Base-by-base conservation (phyloP, 495 filamentous ascomycete species). In the Daldinia caldariorum region DNA sequence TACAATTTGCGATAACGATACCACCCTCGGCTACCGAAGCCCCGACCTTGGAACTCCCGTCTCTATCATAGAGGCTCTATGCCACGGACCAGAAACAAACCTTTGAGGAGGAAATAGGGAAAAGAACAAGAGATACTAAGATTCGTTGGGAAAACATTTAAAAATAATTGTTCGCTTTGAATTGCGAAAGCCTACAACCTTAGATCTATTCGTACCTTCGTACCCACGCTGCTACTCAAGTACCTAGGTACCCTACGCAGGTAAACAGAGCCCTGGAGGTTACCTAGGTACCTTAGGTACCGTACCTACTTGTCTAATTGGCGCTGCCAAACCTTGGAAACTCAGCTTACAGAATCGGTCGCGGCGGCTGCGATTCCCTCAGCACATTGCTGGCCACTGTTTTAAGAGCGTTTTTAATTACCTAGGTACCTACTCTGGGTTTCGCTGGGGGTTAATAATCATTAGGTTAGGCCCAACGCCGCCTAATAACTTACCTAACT, bases 21-120 rank as follows among this genome's bases (percentile, higher is more conserved):
- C 22, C 14, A 31, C 13, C 49, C 31, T 67, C 31, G 29, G 57
- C 29, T 45, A 18, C 37, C 57, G 64, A 61, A 61, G 9, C 12
- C 49, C 35, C 51, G 53, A 39, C n/a, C 39, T 32, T 54, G 18
- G 49, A 53, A 14, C 26, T n/a, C n/a, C n/a, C n/a, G n/a, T n/a
- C 47, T 50, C 43, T 62, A 26, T 26, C 26, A 26, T 26, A 26
- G 26, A 26, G 26, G 26, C 34, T 35, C 6, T 35, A 61, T 62
- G 58, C 34, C 34, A 58, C 58, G 45, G 18, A 12, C 14, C 26
- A 57, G 34, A 31, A 47, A 18, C 14, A 34, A 39, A 29, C 22
- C 55, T 6, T 9, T 47, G 29, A 61, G 56, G 47, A 58, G 50
- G 41, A 57, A 37, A 57, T 41, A 37, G 16, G 20, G 16, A 32